Evolutionary conservation across 1,139 yeast species (phyloP), one percentile per base, ranked within the genome.

Genomic region (Hansenula anomala): DNA sequence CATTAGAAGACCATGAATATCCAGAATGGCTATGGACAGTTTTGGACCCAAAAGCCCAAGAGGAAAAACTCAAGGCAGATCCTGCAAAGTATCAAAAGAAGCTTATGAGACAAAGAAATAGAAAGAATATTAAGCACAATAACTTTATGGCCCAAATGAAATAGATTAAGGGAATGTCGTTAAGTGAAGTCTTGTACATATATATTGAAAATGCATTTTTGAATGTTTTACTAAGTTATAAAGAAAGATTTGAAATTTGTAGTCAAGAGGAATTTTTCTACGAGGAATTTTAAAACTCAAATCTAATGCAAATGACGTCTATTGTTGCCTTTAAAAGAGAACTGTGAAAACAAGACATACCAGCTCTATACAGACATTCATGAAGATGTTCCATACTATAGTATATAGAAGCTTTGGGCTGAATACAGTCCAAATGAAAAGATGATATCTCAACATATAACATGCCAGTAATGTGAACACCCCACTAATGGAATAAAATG

Each of bases 11-110:
- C 57, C 67, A 71, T 30, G 96, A 90, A 54, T 92, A 92, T 57
- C 98, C 98, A 4, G 87, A 74, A 36, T 92, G 97, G 97, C 73
- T 92, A 43, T 92, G 98, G 98, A 77, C 73, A n/a, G 70, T 87
- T 45, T 73, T 89, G 34, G 95, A 89, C 58, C 69, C 75, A 42
- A 71, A 70, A 30, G 71, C 71, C 27, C 78, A 73, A 54, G 66
- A 73, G 41, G 72, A 68, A 19, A 67, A 75, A 47, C 68, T 83
- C 34, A 75, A 71, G 32, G 66, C 66, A 4, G 83, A 86, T 52
- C 79, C 84, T 36, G 73, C 83, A 57, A 77, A 71, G 53, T 71
- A 78, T 66, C 83, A 92, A 46, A 78, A 78, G 57, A 84, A 75
- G 58, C 75, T 77, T 55, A 70, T 88, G 53, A 75, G 89, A 54